Evolutionary conservation across 2,329 filamentous ascomycete genomes (phyloP).

Genomic region (Emericellopsis atlantica): DNA sequence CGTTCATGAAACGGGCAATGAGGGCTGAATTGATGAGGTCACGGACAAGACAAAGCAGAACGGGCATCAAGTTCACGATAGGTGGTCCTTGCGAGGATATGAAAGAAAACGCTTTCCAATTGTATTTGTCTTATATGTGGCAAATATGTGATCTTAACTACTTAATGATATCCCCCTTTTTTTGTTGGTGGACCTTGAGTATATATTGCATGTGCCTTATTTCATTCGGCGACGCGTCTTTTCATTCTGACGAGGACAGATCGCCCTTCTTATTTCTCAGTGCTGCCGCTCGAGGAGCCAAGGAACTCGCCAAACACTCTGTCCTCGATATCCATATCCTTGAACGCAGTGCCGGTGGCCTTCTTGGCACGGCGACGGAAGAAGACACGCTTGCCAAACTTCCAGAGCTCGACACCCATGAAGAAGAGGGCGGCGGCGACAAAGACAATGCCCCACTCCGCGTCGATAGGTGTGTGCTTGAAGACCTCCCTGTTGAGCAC

Average conservation of each 20-base stretch:
- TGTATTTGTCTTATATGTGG: too few species aligned
- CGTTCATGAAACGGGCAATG: neutral
- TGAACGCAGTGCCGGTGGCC: conserved; percentile 15
- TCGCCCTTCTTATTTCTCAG: too few species aligned
- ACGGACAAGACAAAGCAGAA: neutral
- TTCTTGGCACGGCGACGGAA: conserved; percentile 14
- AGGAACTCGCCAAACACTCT: conserved; percentile 25
- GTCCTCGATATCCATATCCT: conserved; percentile 25
- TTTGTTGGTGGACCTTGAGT: too few species aligned
- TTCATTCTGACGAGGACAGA: too few species aligned
- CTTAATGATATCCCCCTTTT: too few species aligned
- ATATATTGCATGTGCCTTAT: too few species aligned
- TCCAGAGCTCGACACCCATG: conserved; percentile 44
- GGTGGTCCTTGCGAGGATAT: too few species aligned
- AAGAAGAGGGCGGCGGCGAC: conserved; percentile 42
- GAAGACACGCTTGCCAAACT: conserved; percentile 39
- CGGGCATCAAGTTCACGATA: too few species aligned
- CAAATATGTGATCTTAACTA: too few species aligned
- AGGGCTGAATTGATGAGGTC: neutral
- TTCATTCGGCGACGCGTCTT: too few species aligned
- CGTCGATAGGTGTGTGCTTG: conserved; percentile 46
- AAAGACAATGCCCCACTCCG: conserved; percentile 53
- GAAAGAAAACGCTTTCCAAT: too few species aligned
- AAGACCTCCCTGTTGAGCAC: conserved; percentile 46
- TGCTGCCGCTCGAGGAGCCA: neutral